Evolutionary conservation across 169 alveolate genomes (phyloP).

Genomic region (Eimeria tenella): DNA sequence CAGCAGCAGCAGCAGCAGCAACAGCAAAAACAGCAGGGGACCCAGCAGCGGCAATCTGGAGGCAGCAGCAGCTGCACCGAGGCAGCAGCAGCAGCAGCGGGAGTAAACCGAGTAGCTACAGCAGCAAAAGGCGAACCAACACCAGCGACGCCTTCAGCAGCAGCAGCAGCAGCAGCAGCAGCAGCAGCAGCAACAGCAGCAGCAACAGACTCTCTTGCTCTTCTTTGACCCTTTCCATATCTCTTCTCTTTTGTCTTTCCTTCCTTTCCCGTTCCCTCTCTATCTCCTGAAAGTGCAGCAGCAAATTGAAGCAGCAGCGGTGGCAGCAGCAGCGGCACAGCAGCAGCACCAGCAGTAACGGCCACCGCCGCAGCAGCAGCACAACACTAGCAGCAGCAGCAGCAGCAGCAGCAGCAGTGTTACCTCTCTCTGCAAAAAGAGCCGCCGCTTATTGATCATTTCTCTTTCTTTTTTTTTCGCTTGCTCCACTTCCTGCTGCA

Average conservation of each 20-base stretch:
- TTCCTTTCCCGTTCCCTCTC: constrained; percentile 59
- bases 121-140: too few relatives aligned
- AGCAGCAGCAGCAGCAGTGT: not conserved
- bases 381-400: not conserved
- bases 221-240: constrained; percentile 24
- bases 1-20: not conserved
- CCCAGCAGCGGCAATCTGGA: too few relatives aligned
- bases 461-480: constrained; percentile 40
- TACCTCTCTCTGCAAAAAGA: constrained; percentile 67
- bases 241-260: constrained; percentile 40
- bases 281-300: constrained; percentile 33
- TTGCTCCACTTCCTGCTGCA: constrained; percentile 3
- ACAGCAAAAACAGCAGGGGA: not conserved
- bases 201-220: constrained; percentile 31
- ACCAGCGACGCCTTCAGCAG: too few relatives aligned
- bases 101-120: too few relatives aligned
- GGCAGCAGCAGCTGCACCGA: not conserved
- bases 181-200: not conserved
- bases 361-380: too few relatives aligned
- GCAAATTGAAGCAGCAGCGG: not conserved
- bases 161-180: not conserved
- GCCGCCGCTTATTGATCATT: constrained; percentile 46
- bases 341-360: too few relatives aligned
- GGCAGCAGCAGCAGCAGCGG: not conserved
- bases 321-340: not conserved